Evolutionary conservation across 805 yeast genomes (phyloP), one percentile per base, ranked within the genome.

Genomic region (Osmozyma mogii): DNA sequence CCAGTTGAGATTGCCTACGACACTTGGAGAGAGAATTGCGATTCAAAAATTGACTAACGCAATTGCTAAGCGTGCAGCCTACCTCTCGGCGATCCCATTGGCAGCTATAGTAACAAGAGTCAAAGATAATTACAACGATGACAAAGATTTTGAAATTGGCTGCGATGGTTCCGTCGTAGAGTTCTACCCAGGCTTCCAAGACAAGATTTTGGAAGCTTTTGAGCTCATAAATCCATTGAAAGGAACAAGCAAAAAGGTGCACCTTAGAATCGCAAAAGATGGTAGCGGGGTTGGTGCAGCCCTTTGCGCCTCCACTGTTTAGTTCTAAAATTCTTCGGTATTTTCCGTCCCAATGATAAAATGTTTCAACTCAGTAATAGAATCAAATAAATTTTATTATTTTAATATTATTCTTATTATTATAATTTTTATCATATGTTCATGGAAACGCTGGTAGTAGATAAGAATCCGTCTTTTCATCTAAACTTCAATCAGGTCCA

Each of bases 211-310:
- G 50, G 85, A 83, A 40, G 95, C 95, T 0, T 59, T 88, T 38
- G 65, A 77, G 0, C 50, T 72, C 38, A 72, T 84, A 24, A 75
- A 78, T 40, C 69, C 88, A 24, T 88, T 88, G 33, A 66, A 80
- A 25, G 80, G 82, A 27, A 75, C 79, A 36, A 84, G 76, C 45
- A 75, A 84, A 56, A 76, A 83, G 47, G 64, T 85, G 26, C 80
- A 76, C 44, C 61, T 89, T 37, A 76, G 76, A 39, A 78, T 88
- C 42, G 92, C 96, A 17, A 84, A 84, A 54, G 97, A 92, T 50
- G 97, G 97, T 27, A 80, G 94, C 34, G 95, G 96, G 36, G 95
- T 88, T 25, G 98, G 98, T 41, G 97, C 96, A 26, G 97, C 97
- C 2, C 65, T 89, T 37, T 84, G 96, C 62, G 96, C 96, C 8